phyloP scores from a whole-genome alignment of 1,284 basidiomycete species.

The Wolfiporia cocos region DNA sequence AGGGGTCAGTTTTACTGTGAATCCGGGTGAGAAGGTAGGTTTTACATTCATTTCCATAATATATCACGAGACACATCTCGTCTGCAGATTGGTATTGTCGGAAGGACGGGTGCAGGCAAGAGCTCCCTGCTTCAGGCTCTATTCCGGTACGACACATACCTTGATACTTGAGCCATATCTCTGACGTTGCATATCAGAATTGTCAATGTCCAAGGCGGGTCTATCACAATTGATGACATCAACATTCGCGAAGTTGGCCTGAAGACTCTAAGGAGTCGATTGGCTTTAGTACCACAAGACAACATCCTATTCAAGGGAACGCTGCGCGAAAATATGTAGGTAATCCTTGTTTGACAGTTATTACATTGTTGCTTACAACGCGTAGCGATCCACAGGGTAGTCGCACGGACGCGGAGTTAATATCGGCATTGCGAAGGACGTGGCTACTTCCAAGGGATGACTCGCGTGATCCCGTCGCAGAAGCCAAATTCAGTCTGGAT shows the following conservation, averaged over 20 bases:
- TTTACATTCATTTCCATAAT: background rate
- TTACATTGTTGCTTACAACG: conserved; percentile 12
- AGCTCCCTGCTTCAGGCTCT: conserved; percentile 70
- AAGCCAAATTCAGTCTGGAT: conserved; percentile 65
- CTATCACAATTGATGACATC: conserved; percentile 66
- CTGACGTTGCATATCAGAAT: conserved; percentile 40
- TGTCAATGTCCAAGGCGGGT: conserved; percentile 57
- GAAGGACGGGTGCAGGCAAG: conserved; percentile 74
- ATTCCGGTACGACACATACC: conserved; percentile 42
- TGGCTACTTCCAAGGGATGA: conserved; percentile 53
- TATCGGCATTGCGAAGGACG: conserved; percentile 49
- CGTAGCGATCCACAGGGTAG: conserved; percentile 42
- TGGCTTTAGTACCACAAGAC: conserved; percentile 74
- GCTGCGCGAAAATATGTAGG: conserved; percentile 62
- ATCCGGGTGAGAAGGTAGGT: conserved; percentile 65
- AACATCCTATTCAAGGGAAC: conserved; percentile 60
- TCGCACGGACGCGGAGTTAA: conserved; percentile 47
- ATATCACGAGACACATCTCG: background rate
- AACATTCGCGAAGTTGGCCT: conserved; percentile 56
- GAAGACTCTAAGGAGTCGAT: conserved; percentile 46
- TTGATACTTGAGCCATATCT: conserved; percentile 14
- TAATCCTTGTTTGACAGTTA: conserved; percentile 11
- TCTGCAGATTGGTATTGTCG: conserved; percentile 63
- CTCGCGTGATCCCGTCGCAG: conserved; percentile 37
- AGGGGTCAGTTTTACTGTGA: conserved; percentile 55